Evolutionary conservation across 306 rosid genomes (phyloP).

Genomic region (Trifolium pratense): DNA sequence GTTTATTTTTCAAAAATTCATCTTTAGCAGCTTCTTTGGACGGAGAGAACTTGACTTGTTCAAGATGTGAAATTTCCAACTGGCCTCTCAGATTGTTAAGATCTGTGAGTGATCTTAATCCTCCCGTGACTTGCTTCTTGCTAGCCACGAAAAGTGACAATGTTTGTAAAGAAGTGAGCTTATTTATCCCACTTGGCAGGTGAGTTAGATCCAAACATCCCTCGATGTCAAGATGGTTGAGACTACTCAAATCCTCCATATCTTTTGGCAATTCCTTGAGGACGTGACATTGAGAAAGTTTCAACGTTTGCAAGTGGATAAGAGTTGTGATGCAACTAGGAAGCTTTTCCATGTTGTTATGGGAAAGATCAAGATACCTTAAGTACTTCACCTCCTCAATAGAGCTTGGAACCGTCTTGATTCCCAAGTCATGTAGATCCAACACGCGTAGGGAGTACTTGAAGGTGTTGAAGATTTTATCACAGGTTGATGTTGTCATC

Average conservation of each 20-base stretch:
- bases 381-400: background rate
- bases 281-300: background rate
- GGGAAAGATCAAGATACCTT: slow-evolving; percentile 25
- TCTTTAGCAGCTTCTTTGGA: background rate
- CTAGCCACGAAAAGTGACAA: slow-evolving; percentile 15
- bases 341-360: background rate
- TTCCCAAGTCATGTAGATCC: slow-evolving; percentile 30
- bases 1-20: background rate
- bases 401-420: background rate
- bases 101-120: background rate
- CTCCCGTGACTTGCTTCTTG: background rate
- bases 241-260: background rate
- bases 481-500: slow-evolving; percentile 8
- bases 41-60: background rate
- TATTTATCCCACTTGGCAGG: slow-evolving; percentile 12
- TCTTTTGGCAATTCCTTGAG: slow-evolving; percentile 32
- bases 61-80: background rate
- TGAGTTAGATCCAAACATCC: background rate
- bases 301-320: slow-evolving; percentile 7
- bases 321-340: slow-evolving; percentile 18
- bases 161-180: slow-evolving; percentile 17
- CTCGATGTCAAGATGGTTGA: slow-evolving; percentile 32
- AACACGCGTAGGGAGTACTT: slow-evolving; percentile 2
- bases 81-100: slow-evolving; percentile 9
- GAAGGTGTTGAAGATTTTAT: background rate